Conservation (phyloP, 495 filamentous ascomycete genomes). For the Neurospora pannonica region DNA sequence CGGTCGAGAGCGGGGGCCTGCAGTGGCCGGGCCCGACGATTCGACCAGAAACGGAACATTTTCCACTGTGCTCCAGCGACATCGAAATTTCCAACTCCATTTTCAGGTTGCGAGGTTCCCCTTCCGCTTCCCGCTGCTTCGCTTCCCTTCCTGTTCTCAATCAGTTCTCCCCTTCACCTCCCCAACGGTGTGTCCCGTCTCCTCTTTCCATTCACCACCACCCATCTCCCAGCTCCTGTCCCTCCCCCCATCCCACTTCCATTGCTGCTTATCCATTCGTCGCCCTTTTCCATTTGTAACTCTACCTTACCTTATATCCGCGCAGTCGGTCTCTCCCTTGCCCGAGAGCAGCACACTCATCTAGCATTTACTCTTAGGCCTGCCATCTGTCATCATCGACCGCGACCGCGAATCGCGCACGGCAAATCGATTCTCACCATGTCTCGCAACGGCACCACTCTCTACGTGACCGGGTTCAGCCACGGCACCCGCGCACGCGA, state of each 20-base stretch:
- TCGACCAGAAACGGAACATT: background rate
- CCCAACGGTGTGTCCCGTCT: background rate
- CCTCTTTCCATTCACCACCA: background rate
- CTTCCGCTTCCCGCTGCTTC: background rate
- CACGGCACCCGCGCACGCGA: slow-evolving; percentile 98
- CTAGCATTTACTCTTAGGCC: background rate
- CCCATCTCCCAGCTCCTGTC: background rate
- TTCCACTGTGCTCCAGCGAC: background rate
- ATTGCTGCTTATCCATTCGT: background rate
- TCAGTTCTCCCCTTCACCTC: background rate
- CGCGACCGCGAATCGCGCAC: background rate
- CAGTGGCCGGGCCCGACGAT: background rate
- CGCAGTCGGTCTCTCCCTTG: background rate
- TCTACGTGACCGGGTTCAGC: slow-evolving; percentile 96
- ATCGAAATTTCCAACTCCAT: background rate
- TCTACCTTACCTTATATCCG: background rate
- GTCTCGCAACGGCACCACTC: slow-evolving; percentile 89
- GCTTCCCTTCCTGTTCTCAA: background rate
- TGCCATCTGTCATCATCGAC: background rate
- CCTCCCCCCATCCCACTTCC: background rate
- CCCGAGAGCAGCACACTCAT: background rate
- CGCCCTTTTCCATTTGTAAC: background rate
- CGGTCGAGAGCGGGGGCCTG: background rate
- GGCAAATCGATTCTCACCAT: slow-evolving; percentile 38
- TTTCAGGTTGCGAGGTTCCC: background rate